These are phyloP conservation scores for Trifolium fragiferum DNA, from an alignment of 306 rosid genomes.

Conservation along the genomic window DNA sequence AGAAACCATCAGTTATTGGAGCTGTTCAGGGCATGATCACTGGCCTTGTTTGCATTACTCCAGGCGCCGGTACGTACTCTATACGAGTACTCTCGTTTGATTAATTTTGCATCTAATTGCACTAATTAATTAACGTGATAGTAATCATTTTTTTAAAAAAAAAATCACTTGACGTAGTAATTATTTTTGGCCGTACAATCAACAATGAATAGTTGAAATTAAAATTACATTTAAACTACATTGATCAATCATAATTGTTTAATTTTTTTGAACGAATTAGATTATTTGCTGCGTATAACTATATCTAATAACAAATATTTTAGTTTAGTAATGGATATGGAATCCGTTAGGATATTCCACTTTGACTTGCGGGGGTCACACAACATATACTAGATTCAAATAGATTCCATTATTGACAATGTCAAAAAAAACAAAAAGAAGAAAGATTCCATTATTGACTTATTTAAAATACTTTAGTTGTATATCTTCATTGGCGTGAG, in stretches of 20 bases:
- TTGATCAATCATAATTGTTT: too few species aligned
- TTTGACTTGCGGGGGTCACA: constrained; percentile 15
- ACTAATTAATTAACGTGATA: too few species aligned
- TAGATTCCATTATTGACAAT: not conserved
- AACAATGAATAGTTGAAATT: too few species aligned
- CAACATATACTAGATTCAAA: not conserved
- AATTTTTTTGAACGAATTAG: too few species aligned
- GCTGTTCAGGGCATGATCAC: constrained; percentile 91
- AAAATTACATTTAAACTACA: too few species aligned
- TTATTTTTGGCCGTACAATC: too few species aligned
- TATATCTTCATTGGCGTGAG: not conserved
- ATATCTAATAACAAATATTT: too few species aligned
- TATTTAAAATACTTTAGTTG: not conserved
- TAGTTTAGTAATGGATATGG: not conserved
- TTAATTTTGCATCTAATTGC: too few species aligned
- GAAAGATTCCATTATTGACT: not conserved
- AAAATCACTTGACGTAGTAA: too few species aligned
- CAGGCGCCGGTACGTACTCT: constrained; percentile 59
- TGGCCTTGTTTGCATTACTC: constrained; percentile 81
- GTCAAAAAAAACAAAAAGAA: too few species aligned
- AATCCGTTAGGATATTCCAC: constrained; percentile 4
- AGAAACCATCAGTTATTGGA: constrained; percentile 76
- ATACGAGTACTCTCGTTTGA: not conserved
- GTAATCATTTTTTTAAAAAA: too few species aligned
- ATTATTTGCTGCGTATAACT: too few species aligned